phyloP scores from a whole-genome alignment of 2,329 filamentous ascomycete genomes.

The Penicillium hesseltinei region DNA sequence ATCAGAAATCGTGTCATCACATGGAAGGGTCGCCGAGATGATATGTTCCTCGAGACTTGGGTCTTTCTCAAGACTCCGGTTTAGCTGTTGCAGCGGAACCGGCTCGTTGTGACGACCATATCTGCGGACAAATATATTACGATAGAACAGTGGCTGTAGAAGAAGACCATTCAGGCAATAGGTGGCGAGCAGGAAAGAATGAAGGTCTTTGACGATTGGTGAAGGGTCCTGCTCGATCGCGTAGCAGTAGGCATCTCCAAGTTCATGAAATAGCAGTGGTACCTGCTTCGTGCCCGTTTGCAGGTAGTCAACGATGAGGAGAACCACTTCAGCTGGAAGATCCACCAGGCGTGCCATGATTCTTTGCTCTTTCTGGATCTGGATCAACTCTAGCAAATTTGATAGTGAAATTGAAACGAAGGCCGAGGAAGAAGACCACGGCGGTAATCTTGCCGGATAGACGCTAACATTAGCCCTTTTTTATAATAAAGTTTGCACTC shows the following conservation, averaged over 20 bases:
- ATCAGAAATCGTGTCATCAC: neutral
- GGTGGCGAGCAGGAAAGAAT: constrained; percentile 3
- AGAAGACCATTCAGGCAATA: constrained; percentile 1
- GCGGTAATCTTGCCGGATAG: neutral
- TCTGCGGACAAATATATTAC: constrained; percentile 4
- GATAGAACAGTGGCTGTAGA: constrained; percentile 4
- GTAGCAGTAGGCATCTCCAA: neutral
- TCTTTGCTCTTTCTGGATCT: neutral
- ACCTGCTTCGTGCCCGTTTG: neutral
- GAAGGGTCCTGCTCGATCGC: neutral
- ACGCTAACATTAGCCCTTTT: no score
- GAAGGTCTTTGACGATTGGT: constrained; percentile 2
- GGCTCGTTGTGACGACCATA: neutral
- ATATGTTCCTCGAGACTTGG: constrained; percentile 2
- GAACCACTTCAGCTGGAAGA: constrained; percentile 11
- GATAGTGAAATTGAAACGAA: neutral
- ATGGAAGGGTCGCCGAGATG: constrained; percentile 6
- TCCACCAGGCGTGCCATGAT: constrained; percentile 7
- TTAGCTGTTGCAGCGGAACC: neutral
- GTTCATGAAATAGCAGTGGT: neutral
- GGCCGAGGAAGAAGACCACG: neutral
- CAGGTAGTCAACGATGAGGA: constrained; percentile 6
- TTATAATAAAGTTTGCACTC: neutral
- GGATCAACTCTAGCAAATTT: neutral
- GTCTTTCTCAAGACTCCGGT: neutral